Conservation (phyloP, 2,329 filamentous ascomycete species). For the Calonectria leucothoes region DNA sequence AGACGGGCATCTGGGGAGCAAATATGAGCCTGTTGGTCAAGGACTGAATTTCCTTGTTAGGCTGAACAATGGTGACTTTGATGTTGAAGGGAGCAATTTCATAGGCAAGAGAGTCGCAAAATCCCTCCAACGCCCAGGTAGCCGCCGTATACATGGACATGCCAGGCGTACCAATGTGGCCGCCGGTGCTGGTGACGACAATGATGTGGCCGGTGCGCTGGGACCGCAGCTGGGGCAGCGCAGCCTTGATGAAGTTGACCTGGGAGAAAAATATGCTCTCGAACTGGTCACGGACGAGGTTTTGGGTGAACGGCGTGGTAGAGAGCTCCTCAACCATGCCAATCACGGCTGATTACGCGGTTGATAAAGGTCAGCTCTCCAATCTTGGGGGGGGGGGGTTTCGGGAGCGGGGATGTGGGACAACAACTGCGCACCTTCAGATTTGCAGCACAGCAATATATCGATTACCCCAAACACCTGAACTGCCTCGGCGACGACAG, state of each 20-base stretch:
- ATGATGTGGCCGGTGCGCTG: constrained; percentile 91
- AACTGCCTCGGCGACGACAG: constrained; percentile 88
- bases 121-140: constrained; percentile 95
- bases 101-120: constrained; percentile 94
- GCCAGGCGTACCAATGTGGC: constrained; percentile 92
- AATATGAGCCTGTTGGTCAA: constrained; percentile 89
- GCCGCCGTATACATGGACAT: constrained; percentile 92
- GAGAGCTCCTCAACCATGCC: constrained; percentile 92
- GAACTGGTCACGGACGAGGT: constrained; percentile 89
- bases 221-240: constrained; percentile 81
- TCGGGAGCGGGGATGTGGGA: background rate
- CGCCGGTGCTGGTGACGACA: constrained; percentile 88
- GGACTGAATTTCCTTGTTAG: constrained; percentile 90
- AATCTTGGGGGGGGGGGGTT: too few relatives aligned
- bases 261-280: constrained; percentile 96
- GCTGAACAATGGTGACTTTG: constrained; percentile 95
- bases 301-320: constrained; percentile 77
- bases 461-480: constrained; percentile 88
- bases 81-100: constrained; percentile 98
- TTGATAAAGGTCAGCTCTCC: constrained; percentile 26
- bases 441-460: constrained; percentile 89
- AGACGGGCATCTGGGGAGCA: constrained; percentile 77
- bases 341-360: constrained; percentile 73
- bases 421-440: constrained; percentile 71
- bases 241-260: constrained; percentile 94